Base-by-base conservation (phyloP, 1,284 basidiomycete genomes). In the Leccinum fallax region DNA sequence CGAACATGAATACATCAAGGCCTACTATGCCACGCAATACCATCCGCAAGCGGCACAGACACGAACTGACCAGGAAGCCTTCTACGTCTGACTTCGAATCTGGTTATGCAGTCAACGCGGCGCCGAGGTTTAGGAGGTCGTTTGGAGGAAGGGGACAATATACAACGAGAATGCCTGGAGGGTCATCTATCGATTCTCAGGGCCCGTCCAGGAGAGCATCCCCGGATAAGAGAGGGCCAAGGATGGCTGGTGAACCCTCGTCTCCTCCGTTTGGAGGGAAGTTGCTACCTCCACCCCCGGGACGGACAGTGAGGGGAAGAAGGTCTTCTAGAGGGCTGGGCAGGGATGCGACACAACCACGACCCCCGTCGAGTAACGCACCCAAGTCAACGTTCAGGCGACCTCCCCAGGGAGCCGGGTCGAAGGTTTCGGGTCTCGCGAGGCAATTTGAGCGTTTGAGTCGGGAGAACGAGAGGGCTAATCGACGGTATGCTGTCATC, bases 71-170 rank as follows among this genome's bases (percentile, higher is more conserved):
- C 16, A 82, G 80, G 69, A 89, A 85, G 63, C 76, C 83, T 11
- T 92, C 90, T 0, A 80, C 85, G 0, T 95, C 94, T 2, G 94
- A 96, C 72, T 93, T 93, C 53, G 94, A 95, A 74, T 85, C 90
- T 61, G 87, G 94, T 59, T 95, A 95, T 74, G 93, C 94, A 3
- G 90, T 88, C n/a, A 94, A 94, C 68, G 87, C 94, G 62, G 90
- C 89, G 4, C 89, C 90, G 2, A 81, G 83, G 64, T 64, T 74
- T 67, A 77, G 83, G 66, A 76, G 84, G 65, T 72, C 80, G 9
- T 55, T 78, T 5, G 76, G 77, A 52, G 58, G 69, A 67, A 58
- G 66, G 32, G 62, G 69, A 15, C 84, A 80, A 69, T 82, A 86
- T 48, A 83, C 88, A 48, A 81, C 84, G 16, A 87, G 78, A 32